phyloP scores from a whole-genome alignment of 2,329 filamentous ascomycete genomes.

The Capronia coronata region DNA sequence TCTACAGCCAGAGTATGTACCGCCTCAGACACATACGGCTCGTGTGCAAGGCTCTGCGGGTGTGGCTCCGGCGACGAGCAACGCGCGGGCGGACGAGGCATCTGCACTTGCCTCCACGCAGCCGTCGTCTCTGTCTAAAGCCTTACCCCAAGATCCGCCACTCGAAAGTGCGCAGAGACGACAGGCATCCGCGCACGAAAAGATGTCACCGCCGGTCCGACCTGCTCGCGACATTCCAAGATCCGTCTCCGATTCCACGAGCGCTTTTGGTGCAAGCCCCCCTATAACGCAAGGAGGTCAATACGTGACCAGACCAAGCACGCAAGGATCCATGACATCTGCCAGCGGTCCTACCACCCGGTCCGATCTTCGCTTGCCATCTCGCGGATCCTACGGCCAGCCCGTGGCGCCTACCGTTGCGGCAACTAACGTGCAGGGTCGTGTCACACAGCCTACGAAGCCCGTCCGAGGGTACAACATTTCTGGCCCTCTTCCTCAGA shows the following conservation, averaged over 20 bases:
- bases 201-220: slow-evolving; percentile 42
- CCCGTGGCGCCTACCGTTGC: slow-evolving; percentile 81
- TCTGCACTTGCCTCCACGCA: slow-evolving; percentile 35
- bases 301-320: slow-evolving; percentile 60
- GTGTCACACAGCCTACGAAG: slow-evolving; percentile 71
- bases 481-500: slow-evolving; percentile 57
- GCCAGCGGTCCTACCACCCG: slow-evolving; percentile 39
- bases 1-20: slow-evolving; percentile 95
- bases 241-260: slow-evolving; percentile 53
- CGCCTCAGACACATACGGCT: slow-evolving; percentile 77
- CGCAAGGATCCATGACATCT: slow-evolving; percentile 72
- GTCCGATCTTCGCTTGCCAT: slow-evolving; percentile 55
- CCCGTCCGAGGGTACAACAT: slow-evolving; percentile 63
- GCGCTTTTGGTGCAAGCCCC: slow-evolving; percentile 42
- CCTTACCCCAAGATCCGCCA: slow-evolving; percentile 54
- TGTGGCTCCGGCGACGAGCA: slow-evolving; percentile 28
- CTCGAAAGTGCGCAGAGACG: slow-evolving; percentile 24
- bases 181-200: slow-evolving; percentile 35
- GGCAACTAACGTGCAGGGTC: slow-evolving; percentile 80
- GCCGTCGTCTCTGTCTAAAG: slow-evolving; percentile 41
- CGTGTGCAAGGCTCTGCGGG: slow-evolving; percentile 52
- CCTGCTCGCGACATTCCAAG: slow-evolving; percentile 48
- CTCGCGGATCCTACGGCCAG: slow-evolving; percentile 76
- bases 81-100: slow-evolving; percentile 32
- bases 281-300: slow-evolving; percentile 22